Percentiles rank a stretch among this genome's conserved stretches.
phyloP scores from a whole-genome alignment of 2,329 filamentous ascomycete genomes.

The Aspergillus candidus region DNA sequence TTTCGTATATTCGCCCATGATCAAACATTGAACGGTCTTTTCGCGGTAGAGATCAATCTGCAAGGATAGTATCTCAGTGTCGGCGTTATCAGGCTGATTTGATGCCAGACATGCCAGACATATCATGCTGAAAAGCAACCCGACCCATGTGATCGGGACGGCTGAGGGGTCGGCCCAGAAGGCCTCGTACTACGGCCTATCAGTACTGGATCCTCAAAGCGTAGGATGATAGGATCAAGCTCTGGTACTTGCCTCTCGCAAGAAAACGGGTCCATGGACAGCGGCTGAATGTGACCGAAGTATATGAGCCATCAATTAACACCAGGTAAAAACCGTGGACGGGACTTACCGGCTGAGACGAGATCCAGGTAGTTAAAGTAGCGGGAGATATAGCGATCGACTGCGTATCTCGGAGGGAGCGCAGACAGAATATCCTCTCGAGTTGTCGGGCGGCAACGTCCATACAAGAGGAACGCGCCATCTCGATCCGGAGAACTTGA shows the following conservation, averaged over 20 bases:
- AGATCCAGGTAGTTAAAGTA: slow-evolving; percentile 25
- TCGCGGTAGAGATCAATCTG: slow-evolving; percentile 19
- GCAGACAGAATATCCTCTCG: slow-evolving; percentile 17
- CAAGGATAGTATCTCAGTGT: slow-evolving; percentile 5
- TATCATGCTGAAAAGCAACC: slow-evolving; percentile 39
- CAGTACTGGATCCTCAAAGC: not conserved
- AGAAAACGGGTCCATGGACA: slow-evolving; percentile 25
- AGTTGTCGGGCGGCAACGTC: slow-evolving; percentile 5
- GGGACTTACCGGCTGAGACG: slow-evolving; percentile 11
- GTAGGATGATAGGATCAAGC: slow-evolving; percentile 5
- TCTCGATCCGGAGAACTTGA: not conserved
- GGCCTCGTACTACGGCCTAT: slow-evolving; percentile 30
- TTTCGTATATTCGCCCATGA: slow-evolving; percentile 50
- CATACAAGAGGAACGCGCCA: slow-evolving; percentile 12
- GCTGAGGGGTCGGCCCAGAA: slow-evolving; percentile 40
- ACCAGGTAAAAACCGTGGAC: not conserved
- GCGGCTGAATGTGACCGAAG: slow-evolving; percentile 6
- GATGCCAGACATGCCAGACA: slow-evolving; percentile 18
- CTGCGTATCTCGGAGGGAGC: slow-evolving; percentile 16
- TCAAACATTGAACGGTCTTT: slow-evolving; percentile 47
- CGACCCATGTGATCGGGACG: slow-evolving; percentile 40
- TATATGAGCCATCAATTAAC: slow-evolving; percentile 5
- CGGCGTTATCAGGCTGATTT: slow-evolving; percentile 2
- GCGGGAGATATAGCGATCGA: slow-evolving; percentile 21
- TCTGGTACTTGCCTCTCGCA: slow-evolving; percentile 22